These are phyloP conservation scores for Cercospora sojina DNA, from an alignment of 2,329 filamentous ascomycete genomes.

Conservation along the genomic window DNA sequence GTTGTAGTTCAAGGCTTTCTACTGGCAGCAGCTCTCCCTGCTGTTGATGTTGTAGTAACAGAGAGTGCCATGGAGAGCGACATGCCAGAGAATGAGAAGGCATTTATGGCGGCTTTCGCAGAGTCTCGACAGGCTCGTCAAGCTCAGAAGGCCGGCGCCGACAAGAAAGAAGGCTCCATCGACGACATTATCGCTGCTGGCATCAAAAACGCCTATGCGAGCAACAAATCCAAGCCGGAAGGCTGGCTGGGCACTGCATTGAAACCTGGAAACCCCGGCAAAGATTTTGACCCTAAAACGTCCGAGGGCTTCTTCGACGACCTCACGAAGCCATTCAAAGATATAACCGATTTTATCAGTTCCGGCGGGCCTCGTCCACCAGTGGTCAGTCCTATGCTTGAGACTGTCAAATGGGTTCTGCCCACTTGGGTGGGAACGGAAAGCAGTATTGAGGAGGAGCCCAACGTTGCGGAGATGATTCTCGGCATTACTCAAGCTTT, in stretches of 20 bases:
- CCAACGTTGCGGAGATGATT: background rate
- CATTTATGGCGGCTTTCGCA: background rate
- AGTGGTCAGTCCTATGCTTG: background rate
- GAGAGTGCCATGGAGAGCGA: background rate
- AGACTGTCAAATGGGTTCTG: background rate
- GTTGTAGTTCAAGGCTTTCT: no score
- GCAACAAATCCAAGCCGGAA: background rate
- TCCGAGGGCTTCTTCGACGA: no score
- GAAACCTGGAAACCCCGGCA: background rate
- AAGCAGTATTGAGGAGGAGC: background rate
- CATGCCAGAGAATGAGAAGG: background rate
- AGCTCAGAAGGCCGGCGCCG: background rate
- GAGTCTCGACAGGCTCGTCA: background rate
- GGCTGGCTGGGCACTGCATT: background rate
- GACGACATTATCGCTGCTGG: background rate
- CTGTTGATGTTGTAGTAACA: background rate
- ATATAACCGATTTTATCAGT: background rate
- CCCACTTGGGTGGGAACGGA: background rate
- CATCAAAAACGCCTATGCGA: background rate
- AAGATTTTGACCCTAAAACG: no score
- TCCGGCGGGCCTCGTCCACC: no score
- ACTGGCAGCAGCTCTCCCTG: background rate
- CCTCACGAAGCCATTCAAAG: background rate
- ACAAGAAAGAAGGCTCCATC: background rate
- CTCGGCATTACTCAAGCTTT: background rate